These are phyloP conservation scores for Penicillium verhagenii DNA, from an alignment of 495 filamentous ascomycete species.

Conservation along the genomic window DNA sequence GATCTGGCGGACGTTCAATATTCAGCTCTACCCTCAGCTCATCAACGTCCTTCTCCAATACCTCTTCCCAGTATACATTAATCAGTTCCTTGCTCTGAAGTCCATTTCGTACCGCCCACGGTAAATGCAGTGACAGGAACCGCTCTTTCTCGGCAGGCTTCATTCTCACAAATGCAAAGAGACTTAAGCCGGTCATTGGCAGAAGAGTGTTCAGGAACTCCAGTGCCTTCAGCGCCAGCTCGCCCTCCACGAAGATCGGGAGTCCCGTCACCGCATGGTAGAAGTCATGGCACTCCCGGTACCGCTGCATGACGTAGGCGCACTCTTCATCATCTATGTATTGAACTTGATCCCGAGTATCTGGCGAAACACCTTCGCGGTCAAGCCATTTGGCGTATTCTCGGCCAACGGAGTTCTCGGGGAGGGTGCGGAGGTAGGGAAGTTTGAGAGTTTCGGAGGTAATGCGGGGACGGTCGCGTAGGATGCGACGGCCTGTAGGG, in stretches of 20 bases:
- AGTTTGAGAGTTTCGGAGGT: conserved; percentile 75
- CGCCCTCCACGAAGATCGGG: conserved; percentile 88
- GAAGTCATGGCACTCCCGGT: conserved; percentile 97
- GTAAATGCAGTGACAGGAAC: conserved; percentile 73
- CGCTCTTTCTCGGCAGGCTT: conserved; percentile 72
- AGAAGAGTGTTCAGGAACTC: conserved; percentile 93
- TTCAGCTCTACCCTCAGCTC: conserved; percentile 70
- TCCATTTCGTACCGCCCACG: conserved; percentile 90
- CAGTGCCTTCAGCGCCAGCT: conserved; percentile 92
- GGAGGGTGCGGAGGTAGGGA: conserved; percentile 66
- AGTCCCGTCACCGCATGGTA: conserved; percentile 94
- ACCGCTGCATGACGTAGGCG: conserved; percentile 98
- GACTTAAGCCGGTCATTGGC: conserved; percentile 89
- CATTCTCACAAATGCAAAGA: conserved; percentile 67
- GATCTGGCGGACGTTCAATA: conserved; percentile 86
- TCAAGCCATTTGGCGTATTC: conserved; percentile 88
- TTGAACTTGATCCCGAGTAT: conserved; percentile 75
- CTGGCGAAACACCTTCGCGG: conserved; percentile 86
- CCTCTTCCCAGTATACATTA: conserved; percentile 98
- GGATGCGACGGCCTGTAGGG: conserved; percentile 85
- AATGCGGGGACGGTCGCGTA: conserved; percentile 85
- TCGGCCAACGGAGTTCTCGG: conserved; percentile 73
- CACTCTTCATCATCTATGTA: conserved; percentile 95
- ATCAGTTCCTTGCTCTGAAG: conserved; percentile 75
- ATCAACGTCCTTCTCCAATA: conserved; percentile 80